Evolutionary conservation across 306 rosid genomes (phyloP).

Genomic region (Sicyos edulis): DNA sequence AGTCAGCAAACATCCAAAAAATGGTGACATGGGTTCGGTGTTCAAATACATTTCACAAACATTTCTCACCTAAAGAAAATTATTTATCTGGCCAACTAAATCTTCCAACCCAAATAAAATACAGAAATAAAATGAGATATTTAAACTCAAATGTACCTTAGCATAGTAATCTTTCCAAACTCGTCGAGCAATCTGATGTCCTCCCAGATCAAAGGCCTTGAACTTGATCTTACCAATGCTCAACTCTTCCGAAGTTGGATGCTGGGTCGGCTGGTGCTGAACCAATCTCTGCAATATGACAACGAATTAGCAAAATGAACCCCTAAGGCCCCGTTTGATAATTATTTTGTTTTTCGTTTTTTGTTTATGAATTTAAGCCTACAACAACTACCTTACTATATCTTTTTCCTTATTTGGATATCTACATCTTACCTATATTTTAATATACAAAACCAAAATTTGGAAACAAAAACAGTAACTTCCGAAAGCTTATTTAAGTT

Average conservation of each 20-base stretch:
- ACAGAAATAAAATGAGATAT: background rate
- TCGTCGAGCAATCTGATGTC: conserved; percentile 73
- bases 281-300: conserved; percentile 60
- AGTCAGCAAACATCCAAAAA: conserved; percentile 19
- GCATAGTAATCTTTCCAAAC: conserved; percentile 90
- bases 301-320: background rate
- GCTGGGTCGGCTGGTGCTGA: conserved; percentile 78
- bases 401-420: too few relatives aligned
- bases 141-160: conserved; percentile 40
- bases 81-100: background rate
- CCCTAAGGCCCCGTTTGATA: too few relatives aligned
- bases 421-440: too few relatives aligned
- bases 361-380: too few relatives aligned
- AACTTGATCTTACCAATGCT: conserved; percentile 84
- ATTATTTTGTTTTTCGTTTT: too few relatives aligned
- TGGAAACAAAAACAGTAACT: too few relatives aligned
- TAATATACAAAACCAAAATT: too few relatives aligned
- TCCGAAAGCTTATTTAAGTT: too few relatives aligned
- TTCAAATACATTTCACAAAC: background rate
- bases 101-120: background rate
- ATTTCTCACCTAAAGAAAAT: too few relatives aligned
- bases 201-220: conserved; percentile 82
- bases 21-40: background rate
- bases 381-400: too few relatives aligned
- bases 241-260: conserved; percentile 77